These are phyloP conservation scores for Neurospora intermedia DNA, from an alignment of 495 filamentous ascomycete species.

Conservation along the genomic window DNA sequence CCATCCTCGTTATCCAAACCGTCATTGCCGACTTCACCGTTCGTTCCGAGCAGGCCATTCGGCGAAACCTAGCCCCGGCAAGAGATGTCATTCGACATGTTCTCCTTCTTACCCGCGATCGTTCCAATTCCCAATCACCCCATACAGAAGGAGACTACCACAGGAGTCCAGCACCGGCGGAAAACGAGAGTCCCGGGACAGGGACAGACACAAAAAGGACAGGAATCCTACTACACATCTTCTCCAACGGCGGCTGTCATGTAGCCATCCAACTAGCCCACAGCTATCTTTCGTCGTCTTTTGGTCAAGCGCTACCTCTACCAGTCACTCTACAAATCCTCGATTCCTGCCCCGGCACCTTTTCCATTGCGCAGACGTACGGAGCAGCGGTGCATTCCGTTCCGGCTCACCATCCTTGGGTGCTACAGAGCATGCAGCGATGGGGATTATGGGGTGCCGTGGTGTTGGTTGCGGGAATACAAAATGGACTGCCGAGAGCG, in stretches of 20 bases:
- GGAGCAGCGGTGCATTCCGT: background rate
- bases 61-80: background rate
- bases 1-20: constrained; percentile 26
- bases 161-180: no score
- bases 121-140: background rate
- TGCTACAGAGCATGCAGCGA: background rate
- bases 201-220: background rate
- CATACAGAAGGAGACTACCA: no score
- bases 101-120: background rate
- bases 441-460: background rate
- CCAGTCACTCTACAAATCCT: constrained; percentile 6
- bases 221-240: constrained; percentile 27
- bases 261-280: constrained; percentile 21
- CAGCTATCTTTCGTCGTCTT: constrained; percentile 8
- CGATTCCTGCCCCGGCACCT: constrained; percentile 26
- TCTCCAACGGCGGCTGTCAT: constrained; percentile 34
- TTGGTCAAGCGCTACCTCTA: background rate
- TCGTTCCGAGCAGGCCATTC: background rate
- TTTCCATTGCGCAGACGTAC: background rate
- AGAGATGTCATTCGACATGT: background rate
- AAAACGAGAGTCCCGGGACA: background rate
- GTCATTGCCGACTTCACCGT: constrained; percentile 13
- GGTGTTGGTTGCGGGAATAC: constrained; percentile 11
- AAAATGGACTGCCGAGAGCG: constrained; percentile 11
- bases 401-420: background rate